Percentiles rank a stretch among this genome's conserved stretches.
These are phyloP conservation scores for Ophiocordyceps camponoti-floridani DNA, from an alignment of 2,329 filamentous ascomycete genomes.

Conservation along the genomic window DNA sequence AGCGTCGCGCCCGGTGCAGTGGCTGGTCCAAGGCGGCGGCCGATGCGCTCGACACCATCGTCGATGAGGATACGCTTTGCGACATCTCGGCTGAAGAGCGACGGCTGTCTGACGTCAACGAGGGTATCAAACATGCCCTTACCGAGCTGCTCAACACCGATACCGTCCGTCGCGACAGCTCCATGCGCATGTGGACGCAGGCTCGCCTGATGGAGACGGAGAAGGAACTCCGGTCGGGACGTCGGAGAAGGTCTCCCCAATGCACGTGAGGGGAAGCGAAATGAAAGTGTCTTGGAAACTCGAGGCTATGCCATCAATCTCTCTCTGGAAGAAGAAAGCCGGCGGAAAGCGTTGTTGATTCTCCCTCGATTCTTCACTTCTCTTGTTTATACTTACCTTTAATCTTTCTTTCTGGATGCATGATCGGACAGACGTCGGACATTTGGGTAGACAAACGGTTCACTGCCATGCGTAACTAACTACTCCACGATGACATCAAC, in stretches of 20 bases:
- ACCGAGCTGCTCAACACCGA: conserved; percentile 45
- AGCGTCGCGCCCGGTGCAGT: conserved; percentile 11
- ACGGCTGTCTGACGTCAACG: conserved; percentile 36
- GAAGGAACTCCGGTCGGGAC: conserved; percentile 34
- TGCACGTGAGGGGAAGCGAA: background rate
- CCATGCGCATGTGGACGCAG: conserved; percentile 40
- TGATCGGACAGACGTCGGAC: background rate
- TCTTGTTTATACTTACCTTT: background rate
- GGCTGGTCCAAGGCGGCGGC: conserved; percentile 12
- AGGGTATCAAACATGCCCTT: conserved; percentile 41
- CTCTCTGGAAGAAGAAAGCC: background rate
- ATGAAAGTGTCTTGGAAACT: background rate
- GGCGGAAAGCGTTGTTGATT: background rate
- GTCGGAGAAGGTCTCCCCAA: conserved; percentile 17
- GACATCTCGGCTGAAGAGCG: conserved; percentile 34
- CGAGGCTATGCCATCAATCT: background rate
- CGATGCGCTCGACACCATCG: conserved; percentile 19
- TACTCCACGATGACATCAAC: background rate
- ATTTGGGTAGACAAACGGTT: background rate
- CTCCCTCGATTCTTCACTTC: background rate
- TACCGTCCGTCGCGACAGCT: conserved; percentile 28
- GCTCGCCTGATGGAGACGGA: conserved; percentile 41
- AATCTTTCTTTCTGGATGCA: background rate
- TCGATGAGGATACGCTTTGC: conserved; percentile 27
- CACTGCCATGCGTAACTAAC: background rate